Conservation (phyloP, 768 basidiomycete genomes). For the Tricholoma terreum region DNA sequence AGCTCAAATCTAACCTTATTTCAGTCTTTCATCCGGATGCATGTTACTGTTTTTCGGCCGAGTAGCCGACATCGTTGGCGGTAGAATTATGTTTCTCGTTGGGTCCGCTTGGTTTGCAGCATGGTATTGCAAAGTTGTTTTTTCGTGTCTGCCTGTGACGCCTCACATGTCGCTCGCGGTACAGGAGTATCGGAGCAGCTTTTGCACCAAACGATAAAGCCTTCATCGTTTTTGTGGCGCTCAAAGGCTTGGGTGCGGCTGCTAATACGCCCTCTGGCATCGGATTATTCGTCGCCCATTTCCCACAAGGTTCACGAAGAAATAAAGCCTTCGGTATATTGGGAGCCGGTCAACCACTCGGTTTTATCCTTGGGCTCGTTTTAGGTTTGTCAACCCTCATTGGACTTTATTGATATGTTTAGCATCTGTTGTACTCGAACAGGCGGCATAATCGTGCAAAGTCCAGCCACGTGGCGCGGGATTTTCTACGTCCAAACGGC, state of each 20-base stretch:
- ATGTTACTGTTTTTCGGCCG: slow-evolving; percentile 1
- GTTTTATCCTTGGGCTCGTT: slow-evolving; percentile 2
- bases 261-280: background rate
- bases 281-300: background rate
- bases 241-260: background rate
- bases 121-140: background rate
- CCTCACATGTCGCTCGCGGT: background rate
- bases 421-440: background rate
- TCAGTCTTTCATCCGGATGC: background rate
- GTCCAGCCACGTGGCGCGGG: background rate
- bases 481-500: background rate
- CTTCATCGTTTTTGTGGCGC: background rate
- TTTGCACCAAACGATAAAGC: background rate
- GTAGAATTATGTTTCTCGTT: background rate
- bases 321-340: background rate
- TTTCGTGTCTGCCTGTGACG: background rate
- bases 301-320: background rate
- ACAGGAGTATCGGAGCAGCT: background rate
- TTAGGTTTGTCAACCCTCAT: background rate
- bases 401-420: background rate
- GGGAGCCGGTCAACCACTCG: slow-evolving; percentile 1
- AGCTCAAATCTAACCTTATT: background rate
- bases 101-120: slow-evolving; percentile 1
- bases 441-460: background rate
- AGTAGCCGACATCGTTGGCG: background rate